These are phyloP conservation scores for Phytopythium sindhum DNA, from an alignment of 352 stramenopile genomes.

Conservation along the genomic window DNA sequence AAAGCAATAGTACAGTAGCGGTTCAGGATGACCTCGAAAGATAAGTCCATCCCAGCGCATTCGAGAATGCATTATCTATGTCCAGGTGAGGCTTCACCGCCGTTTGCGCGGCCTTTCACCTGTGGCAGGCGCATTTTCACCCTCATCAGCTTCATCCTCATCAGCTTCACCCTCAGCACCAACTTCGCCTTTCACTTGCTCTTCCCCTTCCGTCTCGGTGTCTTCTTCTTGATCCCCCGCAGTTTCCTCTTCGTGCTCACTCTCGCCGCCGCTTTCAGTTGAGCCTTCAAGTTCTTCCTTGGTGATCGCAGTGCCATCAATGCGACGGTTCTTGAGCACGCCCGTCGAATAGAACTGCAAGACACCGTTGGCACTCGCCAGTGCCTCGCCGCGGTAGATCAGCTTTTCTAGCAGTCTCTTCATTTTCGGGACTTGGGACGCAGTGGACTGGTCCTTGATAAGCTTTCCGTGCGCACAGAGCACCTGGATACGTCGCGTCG, in stretches of 20 bases:
- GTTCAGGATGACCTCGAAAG: not conserved
- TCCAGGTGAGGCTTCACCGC: not conserved
- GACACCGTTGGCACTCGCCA: constrained; percentile 51
- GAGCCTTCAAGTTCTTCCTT: constrained; percentile 35
- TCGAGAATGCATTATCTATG: not conserved
- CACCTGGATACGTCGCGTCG: constrained; percentile 57
- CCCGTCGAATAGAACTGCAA: constrained; percentile 58
- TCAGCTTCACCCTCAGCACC: not conserved
- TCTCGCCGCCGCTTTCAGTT: constrained; percentile 13
- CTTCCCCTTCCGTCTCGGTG: constrained; percentile 18
- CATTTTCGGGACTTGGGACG: constrained; percentile 56
- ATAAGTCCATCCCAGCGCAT: not conserved
- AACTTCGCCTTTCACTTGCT: not conserved
- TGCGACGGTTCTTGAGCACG: constrained; percentile 60
- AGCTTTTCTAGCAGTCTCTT: constrained; percentile 60
- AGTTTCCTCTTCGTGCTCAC: constrained; percentile 16
- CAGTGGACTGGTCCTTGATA: constrained; percentile 45
- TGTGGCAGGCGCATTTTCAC: not conserved
- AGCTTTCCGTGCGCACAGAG: constrained; percentile 62
- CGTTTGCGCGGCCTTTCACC: not conserved
- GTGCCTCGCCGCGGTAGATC: constrained; percentile 54
- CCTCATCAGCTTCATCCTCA: constrained; percentile 1
- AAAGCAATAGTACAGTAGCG: not conserved
- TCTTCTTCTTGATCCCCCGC: constrained; percentile 16
- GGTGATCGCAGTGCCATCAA: constrained; percentile 60